Evolutionary conservation across 305 asterid genomes (phyloP).

Genomic region (Withania somnifera): DNA sequence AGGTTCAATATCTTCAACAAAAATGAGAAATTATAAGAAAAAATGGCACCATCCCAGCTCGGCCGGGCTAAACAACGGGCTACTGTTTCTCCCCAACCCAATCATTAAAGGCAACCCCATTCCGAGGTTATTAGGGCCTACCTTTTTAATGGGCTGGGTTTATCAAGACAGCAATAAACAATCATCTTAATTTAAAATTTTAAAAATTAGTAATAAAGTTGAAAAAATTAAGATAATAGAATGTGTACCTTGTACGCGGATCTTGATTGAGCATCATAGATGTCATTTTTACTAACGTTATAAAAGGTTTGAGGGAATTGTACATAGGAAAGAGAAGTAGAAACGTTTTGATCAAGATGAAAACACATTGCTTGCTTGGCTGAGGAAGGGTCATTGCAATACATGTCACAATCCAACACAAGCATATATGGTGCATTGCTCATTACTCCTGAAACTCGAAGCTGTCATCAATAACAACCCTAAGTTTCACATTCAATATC

Average conservation of each 20-base stretch:
- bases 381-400: conserved; percentile 60
- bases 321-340: conserved; percentile 37
- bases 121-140: too few relatives aligned
- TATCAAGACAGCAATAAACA: too few relatives aligned
- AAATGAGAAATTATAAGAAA: background rate
- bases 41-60: too few relatives aligned
- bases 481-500: background rate
- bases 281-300: conserved; percentile 60
- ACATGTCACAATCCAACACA: conserved; percentile 60
- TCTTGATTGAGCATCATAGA: conserved; percentile 76
- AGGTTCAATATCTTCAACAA: background rate
- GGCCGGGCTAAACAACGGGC: too few relatives aligned
- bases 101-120: too few relatives aligned
- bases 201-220: background rate
- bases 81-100: too few relatives aligned
- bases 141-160: too few relatives aligned
- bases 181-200: too few relatives aligned
- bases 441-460: conserved; percentile 53
- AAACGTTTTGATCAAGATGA: conserved; percentile 51
- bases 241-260: conserved; percentile 45
- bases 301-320: conserved; percentile 76
- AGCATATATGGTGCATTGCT: conserved; percentile 51
- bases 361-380: conserved; percentile 81
- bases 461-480: conserved; percentile 12
- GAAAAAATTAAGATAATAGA: background rate